Evolutionary conservation across 495 filamentous ascomycete genomes (phyloP), one percentile per base, ranked within the genome.

Genomic region (Darksidea phi): DNA sequence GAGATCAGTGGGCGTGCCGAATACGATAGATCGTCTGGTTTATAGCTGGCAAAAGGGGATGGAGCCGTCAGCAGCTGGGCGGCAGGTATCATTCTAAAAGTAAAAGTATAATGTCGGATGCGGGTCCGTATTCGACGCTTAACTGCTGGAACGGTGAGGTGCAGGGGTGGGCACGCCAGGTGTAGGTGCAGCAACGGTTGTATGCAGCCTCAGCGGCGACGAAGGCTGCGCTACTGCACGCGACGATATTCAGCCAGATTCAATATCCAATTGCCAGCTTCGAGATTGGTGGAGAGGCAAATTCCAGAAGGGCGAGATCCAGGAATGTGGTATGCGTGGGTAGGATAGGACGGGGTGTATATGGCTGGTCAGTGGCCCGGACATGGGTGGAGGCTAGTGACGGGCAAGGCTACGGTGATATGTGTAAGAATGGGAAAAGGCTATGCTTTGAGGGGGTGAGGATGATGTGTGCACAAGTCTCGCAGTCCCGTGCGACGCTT

Each of bases 51-150:
- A 12, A 54, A 26, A 13, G 61, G 32, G 2, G 54, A 59, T 25
- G 61, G 48, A n/a, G 61, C 21, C 23, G 54, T 59, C 55, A 64
- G 54, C 61, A 59, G 61, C 20, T 64, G 36, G 47, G 48, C 54
- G 45, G 38, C 47, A 42, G 54, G 55, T 38, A 64, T 36, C 61
- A 64, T 64, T 49, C 55, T 59, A 64, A 54, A 20, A 47, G 37
- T 15, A 15, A 15, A 20, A 17, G 5, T 13, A n/a, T 42, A 53
- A 48, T 15, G 48, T 59, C 41, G 61, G 54, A 26, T 52, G 41
- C 24, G 48, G 36, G 50, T 59, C 54, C 55, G 41, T 59, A 54
- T 64, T 64, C 46, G 49, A 59, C 48, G 54, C 49, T 55, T 38
- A 54, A 55, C 61, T 59, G 55, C 28, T 32, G 28, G 28, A 32